A percentile compares a stretch with the other conserved stretches of the same genome.
These are phyloP conservation scores for Talaromyces pinophilus DNA, from an alignment of 2,329 filamentous ascomycete genomes.

Conservation along the genomic window DNA sequence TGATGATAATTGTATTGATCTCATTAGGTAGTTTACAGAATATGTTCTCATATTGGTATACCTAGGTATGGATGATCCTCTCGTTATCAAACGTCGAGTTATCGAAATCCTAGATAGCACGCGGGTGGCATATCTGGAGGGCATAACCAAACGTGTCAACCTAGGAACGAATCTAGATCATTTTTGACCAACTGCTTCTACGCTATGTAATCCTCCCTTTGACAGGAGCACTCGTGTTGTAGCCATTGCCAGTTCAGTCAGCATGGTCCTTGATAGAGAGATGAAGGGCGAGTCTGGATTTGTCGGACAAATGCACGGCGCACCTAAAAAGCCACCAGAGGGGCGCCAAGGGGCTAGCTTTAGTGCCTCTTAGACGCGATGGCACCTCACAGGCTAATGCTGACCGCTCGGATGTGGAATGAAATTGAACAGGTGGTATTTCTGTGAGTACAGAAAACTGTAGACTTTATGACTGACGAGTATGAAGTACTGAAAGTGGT, in stretches of 20 bases:
- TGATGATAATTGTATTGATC: neutral
- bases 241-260: neutral
- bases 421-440: neutral
- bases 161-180: neutral
- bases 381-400: slow-evolving; percentile 13
- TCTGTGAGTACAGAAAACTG: neutral
- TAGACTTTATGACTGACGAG: neutral
- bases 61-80: neutral
- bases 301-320: slow-evolving; percentile 4
- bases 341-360: slow-evolving; percentile 21
- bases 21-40: neutral
- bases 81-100: neutral
- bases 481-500: neutral
- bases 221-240: neutral
- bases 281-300: slow-evolving; percentile 1
- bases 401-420: neutral
- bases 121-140: neutral
- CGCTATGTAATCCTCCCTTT: neutral
- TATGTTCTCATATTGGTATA: neutral
- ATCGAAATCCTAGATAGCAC: neutral
- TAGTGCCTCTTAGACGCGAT: slow-evolving; percentile 3
- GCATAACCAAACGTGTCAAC: neutral
- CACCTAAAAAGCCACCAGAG: slow-evolving; percentile 22
- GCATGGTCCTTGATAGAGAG: neutral
- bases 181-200: neutral